Conservation (phyloP, 495 filamentous ascomycete species). For the Articulospora tetracladia region DNA sequence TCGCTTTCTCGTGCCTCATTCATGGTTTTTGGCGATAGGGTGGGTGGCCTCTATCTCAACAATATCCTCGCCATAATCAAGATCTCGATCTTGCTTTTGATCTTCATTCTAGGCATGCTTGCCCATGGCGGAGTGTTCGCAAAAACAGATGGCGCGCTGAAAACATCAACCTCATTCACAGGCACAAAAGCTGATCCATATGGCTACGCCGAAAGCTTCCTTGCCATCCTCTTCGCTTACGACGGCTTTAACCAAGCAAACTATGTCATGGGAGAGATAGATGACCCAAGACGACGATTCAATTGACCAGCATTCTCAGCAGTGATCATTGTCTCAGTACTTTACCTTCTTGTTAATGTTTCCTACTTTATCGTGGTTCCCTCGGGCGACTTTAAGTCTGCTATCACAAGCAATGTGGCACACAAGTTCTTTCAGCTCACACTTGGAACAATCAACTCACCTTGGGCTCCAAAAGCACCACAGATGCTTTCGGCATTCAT, state of each 20-base stretch:
- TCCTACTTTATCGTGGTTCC: constrained; percentile 34
- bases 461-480: constrained; percentile 6
- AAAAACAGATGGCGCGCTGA: constrained; percentile 4
- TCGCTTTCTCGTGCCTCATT: constrained; percentile 40
- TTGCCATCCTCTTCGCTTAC: constrained; percentile 14
- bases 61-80: constrained; percentile 49
- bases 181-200: constrained; percentile 6
- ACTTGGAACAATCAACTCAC: constrained; percentile 14
- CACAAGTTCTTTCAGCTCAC: constrained; percentile 22
- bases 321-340: constrained; percentile 28
- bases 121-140: constrained; percentile 19
- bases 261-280: constrained; percentile 14
- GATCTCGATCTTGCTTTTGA: constrained; percentile 36
- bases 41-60: constrained; percentile 45
- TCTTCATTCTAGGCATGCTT: constrained; percentile 33
- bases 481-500: constrained; percentile 25
- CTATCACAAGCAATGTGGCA: constrained; percentile 14
- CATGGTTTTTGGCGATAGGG: constrained; percentile 43
- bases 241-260: constrained; percentile 16
- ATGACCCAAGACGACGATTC: constrained; percentile 4
- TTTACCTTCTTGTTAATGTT: constrained; percentile 43
- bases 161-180: constrained; percentile 17
- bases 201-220: constrained; percentile 10
- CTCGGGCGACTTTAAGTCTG: neutral
- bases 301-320: no score